Percentiles rank a stretch among this genome's conserved stretches.
Conservation (phyloP, 163 green algal species). For the Smithsoniella earleae region DNA sequence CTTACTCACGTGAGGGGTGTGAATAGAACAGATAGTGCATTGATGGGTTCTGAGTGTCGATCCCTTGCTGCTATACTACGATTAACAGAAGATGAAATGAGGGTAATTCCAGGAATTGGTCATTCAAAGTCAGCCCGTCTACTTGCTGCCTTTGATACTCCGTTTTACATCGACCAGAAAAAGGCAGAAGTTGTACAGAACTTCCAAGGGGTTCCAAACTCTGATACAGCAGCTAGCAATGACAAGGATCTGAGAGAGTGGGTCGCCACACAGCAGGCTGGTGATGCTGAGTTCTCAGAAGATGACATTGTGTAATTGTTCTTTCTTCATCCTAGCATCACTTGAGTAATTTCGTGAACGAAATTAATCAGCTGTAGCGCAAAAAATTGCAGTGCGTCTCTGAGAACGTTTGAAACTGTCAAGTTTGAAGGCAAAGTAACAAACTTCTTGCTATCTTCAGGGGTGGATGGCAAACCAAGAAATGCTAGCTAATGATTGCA, state of each 20-base stretch:
- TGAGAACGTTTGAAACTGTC: too few relatives aligned
- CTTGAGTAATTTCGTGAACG: too few relatives aligned
- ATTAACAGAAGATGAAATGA: background rate
- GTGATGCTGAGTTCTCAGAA: background rate
- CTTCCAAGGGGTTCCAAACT: background rate
- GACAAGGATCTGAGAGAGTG: background rate
- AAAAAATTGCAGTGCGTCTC: too few relatives aligned
- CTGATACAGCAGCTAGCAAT: background rate
- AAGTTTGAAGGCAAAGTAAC: too few relatives aligned
- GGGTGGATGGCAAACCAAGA: too few relatives aligned
- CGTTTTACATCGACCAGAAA: conserved; percentile 1
- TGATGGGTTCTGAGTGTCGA: conserved; percentile 17
- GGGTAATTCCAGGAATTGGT: background rate
- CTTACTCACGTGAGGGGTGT: conserved; percentile 8
- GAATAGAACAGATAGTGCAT: background rate
- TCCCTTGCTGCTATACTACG: background rate
- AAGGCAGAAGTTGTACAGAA: background rate
- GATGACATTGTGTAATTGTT: too few relatives aligned
- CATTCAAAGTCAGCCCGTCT: conserved; percentile 1
- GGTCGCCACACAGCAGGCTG: background rate
- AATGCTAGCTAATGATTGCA: too few relatives aligned
- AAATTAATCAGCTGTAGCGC: too few relatives aligned
- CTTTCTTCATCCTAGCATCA: too few relatives aligned
- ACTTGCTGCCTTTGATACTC: background rate
- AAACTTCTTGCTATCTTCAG: too few relatives aligned